Base-by-base conservation (phyloP, 1,284 basidiomycete species). In the Phlebopus sp. region DNA sequence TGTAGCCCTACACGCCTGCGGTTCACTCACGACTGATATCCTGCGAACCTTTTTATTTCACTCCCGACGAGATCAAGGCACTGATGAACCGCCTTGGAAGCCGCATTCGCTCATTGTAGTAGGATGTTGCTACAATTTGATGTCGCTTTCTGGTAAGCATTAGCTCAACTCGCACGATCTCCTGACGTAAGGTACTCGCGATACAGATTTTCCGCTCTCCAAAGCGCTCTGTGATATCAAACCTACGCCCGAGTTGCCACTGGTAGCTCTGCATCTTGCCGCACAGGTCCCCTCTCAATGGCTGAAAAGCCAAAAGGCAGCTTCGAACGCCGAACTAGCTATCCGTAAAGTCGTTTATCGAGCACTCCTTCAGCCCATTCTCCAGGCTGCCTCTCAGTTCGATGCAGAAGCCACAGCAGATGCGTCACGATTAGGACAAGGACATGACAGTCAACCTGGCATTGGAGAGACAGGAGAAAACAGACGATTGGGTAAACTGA, bases 321-420 rank as follows among this genome's bases (percentile, higher is more conserved):
- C 49, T 13, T 40, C 44, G 13, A 55, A 52, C 5, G 63, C 74
- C 5, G 59, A 63, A 27, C 67, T 85, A 0, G 73, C 82, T 1
- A 64, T 82, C 35, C 72, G 76, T 19, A 87, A 87, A 59, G 75
- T 86, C 29, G 75, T 78, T 8, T 88, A 82, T 75, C 71, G 85
- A 14, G 83, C 84, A 1, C 66, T 86, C 21, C 57, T 81, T 17
- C 63, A 64, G 8, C 61, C 65, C 5, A 19, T 66, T 25, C 41
- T 64, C 37, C 52, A 55, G 13, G 44, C 27, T 9, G 37, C 39
- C 5, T 19, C 38, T 17, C 52, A 42, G 9, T 39, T 8, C 13
- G 55, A 14, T 10, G 6, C 21, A 5, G n/a, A 35, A 18, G 8
- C 30, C 25, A 39, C 35, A 5, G 30, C 48, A 18, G 42, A 46